Percentiles rank a stretch among this genome's conserved stretches.
Conservation (phyloP, 2,329 filamentous ascomycete genomes). For the Paecilomyces niveus region DNA sequence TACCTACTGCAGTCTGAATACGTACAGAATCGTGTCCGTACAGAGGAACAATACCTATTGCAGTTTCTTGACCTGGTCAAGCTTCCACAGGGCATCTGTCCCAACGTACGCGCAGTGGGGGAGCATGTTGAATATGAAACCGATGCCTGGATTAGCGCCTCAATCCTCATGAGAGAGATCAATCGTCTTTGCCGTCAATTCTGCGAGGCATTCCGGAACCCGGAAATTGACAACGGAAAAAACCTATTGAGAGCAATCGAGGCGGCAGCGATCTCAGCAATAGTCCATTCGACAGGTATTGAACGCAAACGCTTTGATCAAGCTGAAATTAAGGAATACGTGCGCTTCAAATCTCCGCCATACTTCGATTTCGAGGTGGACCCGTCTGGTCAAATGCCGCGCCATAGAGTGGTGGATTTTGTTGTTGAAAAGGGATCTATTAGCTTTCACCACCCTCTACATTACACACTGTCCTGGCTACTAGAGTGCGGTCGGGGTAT, state of each 20-base stretch:
- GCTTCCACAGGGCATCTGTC: constrained; percentile 93
- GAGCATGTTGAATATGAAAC: constrained; percentile 98
- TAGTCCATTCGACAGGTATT: constrained; percentile 81
- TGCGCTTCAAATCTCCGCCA: constrained; percentile 69
- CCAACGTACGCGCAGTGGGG: constrained; percentile 82
- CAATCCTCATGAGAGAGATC: constrained; percentile 87
- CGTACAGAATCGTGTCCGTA: constrained; percentile 76
- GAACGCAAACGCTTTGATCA: constrained; percentile 79
- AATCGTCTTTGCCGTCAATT: constrained; percentile 87
- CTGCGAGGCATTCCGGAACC: constrained; percentile 73
- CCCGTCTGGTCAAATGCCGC: constrained; percentile 35
- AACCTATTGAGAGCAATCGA: constrained; percentile 63
- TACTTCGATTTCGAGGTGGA: constrained; percentile 72
- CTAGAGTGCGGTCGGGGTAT: constrained; percentile 81
- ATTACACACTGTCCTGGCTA: constrained; percentile 94
- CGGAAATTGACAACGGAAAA: constrained; percentile 55
- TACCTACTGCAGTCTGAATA: constrained; percentile 84
- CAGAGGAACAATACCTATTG: constrained; percentile 77
- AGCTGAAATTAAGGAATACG: constrained; percentile 79
- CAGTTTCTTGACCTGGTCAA: constrained; percentile 96
- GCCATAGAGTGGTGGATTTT: constrained; percentile 72
- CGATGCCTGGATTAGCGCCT: constrained; percentile 95
- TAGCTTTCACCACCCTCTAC: constrained; percentile 94
- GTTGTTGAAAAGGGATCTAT: constrained; percentile 83
- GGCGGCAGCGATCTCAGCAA: constrained; percentile 70